Evolutionary conservation across 768 basidiomycete species (phyloP), one percentile per base, ranked within the genome.

Genomic region (Tulasnella sp.): DNA sequence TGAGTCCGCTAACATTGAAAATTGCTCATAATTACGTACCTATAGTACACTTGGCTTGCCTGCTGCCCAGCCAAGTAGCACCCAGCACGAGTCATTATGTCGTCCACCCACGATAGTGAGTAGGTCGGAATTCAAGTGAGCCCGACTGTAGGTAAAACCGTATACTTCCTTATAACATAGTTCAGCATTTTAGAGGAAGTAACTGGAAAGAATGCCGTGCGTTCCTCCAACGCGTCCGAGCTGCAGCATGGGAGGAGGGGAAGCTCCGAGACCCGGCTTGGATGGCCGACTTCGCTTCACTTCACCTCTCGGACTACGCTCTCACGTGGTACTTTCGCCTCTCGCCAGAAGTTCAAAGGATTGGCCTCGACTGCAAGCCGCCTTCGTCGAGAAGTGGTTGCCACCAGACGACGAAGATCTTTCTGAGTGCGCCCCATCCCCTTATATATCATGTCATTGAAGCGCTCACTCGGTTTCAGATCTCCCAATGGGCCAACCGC

Each of bases 281-380:
- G 73, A 74, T 44, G 73, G 73, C 73, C 23, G 18, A 42, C 32
- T 74, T 44, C 32, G 73, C 73, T 7, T 74, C 73, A 13, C 29
- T 32, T 7, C 40, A 44, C 26, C 29, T 74, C 42, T 42, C 73
- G 39, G 73, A 26, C 10, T 15, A 74, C n/a, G 73, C 73, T 32
- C 73, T 74, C 18, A 44, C 11, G 20, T 74, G 73, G 73, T 26
- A 74, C 46, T 32, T 26, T 13, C 26, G 26, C 7, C 73, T 74
- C 16, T n/a, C 70, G 7, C 42, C 10, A 26, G 70, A 71, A 15
- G 32, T 71, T 37, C 10, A 37, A n/a, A 35, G 32, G 35, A 44
- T 32, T 71, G 70, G 70, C 7, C 16, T 20, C 26, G 35, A 26
- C 70, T 71, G n/a, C n/a, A 71, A n/a, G 16, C 16, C 1, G 70